Evolutionary conservation across 1,139 yeast genomes (phyloP).

Genomic region (Sugiyamaella paludigena): DNA sequence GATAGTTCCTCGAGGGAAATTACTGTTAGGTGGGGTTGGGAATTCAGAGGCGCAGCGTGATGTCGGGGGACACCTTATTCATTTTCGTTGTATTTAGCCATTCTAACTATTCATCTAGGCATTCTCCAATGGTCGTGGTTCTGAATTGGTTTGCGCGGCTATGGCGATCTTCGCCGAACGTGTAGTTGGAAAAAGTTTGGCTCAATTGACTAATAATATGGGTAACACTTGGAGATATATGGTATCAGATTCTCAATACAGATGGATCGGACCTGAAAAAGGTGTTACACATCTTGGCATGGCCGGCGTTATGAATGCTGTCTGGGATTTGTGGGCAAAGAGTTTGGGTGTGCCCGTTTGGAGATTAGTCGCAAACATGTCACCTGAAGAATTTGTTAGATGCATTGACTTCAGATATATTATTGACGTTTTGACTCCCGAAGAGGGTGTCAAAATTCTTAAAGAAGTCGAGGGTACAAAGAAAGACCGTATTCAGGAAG

Average conservation of each 20-base stretch:
- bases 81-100: too few relatives aligned
- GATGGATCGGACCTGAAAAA: conserved; percentile 42
- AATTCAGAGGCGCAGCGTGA: too few relatives aligned
- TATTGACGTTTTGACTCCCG: conserved; percentile 39
- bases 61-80: too few relatives aligned
- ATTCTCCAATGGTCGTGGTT: conserved; percentile 33
- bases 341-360: conserved; percentile 36
- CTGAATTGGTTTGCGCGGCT: conserved; percentile 30
- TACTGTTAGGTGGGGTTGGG: too few relatives aligned
- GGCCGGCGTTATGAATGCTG: conserved; percentile 34
- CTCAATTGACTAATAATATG: conserved; percentile 35
- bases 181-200: conserved; percentile 29
- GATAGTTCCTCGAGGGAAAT: too few relatives aligned
- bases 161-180: conserved; percentile 29
- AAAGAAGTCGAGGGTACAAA: conserved; percentile 32
- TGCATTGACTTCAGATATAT: conserved; percentile 41
- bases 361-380: conserved; percentile 39
- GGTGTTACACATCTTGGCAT: conserved; percentile 37
- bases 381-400: conserved; percentile 38
- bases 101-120: conserved; percentile 15
- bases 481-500: conserved; percentile 35
- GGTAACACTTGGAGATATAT: conserved; percentile 40
- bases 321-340: conserved; percentile 42
- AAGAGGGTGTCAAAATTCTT: conserved; percentile 36
- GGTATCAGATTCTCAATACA: conserved; percentile 38